These are phyloP conservation scores for Rhodosporidiobolus odoratus DNA, from an alignment of 768 basidiomycete species.

Conservation along the genomic window DNA sequence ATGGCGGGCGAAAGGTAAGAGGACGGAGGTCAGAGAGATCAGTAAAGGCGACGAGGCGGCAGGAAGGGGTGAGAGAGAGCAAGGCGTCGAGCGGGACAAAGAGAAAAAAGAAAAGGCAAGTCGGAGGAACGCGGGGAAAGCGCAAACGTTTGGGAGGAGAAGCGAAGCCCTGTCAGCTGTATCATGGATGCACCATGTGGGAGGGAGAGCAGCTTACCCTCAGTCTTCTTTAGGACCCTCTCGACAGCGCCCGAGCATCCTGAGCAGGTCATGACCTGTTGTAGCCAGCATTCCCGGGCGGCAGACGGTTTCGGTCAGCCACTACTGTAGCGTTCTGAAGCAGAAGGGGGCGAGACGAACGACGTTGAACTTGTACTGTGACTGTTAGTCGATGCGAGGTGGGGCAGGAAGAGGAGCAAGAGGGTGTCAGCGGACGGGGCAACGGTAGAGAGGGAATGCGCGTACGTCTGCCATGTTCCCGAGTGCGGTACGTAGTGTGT, in stretches of 20 bases:
- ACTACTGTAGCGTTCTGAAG: not conserved
- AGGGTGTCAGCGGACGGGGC: too few species aligned
- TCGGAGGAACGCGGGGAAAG: too few species aligned
- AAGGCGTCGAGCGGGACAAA: too few species aligned
- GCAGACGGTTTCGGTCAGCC: not conserved
- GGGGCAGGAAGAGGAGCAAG: too few species aligned
- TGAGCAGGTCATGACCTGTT: conserved; percentile 51
- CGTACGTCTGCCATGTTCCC: too few species aligned
- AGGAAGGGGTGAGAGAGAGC: not conserved
- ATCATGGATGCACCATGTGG: too few species aligned
- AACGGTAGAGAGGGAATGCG: too few species aligned
- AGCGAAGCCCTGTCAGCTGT: too few species aligned
- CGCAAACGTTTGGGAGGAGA: too few species aligned
- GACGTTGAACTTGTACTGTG: conserved; percentile 30
- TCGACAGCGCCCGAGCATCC: conserved; percentile 80
- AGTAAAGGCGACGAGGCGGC: not conserved
- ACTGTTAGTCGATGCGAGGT: not conserved
- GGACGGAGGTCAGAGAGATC: not conserved
- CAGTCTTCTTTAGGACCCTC: conserved; percentile 66
- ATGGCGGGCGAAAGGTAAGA: not conserved
- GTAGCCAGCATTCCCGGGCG: not conserved
- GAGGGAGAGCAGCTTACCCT: too few species aligned
- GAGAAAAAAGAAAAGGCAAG: too few species aligned
- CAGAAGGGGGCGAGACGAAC: conserved; percentile 1
- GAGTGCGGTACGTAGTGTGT: too few species aligned